These are phyloP conservation scores for Euphorbia celastroides DNA, from an alignment of 441 rosid genomes.

Conservation along the genomic window DNA sequence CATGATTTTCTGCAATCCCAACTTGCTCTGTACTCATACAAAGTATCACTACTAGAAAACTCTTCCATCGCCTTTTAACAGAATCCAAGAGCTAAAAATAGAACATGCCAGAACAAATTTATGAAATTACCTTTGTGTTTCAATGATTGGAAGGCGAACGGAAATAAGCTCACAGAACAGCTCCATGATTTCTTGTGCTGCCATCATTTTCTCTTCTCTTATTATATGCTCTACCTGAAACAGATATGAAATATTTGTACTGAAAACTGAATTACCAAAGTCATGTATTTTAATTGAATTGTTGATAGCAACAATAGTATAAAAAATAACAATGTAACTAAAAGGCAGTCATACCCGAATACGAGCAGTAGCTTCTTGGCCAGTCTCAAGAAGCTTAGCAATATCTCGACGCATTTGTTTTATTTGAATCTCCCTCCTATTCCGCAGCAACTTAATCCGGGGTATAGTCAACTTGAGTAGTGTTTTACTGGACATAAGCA, in stretches of 20 bases:
- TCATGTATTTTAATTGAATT: not conserved
- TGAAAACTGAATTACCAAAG: too few species aligned
- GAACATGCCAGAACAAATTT: not conserved
- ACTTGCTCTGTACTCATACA: not conserved
- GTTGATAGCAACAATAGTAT: too few species aligned
- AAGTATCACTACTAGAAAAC: conserved; percentile 2
- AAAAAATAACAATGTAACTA: not conserved
- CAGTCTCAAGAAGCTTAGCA: conserved; percentile 90
- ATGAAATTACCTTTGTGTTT: conserved; percentile 62
- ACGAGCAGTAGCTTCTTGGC: conserved; percentile 99
- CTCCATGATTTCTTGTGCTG: conserved; percentile 94
- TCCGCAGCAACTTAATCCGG: conserved; percentile 80
- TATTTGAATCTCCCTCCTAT: conserved; percentile 85
- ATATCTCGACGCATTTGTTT: conserved; percentile 92
- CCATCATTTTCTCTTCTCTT: conserved; percentile 98
- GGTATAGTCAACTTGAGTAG: conserved; percentile 83
- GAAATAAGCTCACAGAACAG: conserved; percentile 77
- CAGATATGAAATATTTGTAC: not conserved
- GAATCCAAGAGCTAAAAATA: not conserved
- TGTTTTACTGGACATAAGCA: conserved; percentile 62
- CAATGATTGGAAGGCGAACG: conserved; percentile 86
- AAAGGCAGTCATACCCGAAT: conserved; percentile 58
- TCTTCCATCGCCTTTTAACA: not conserved
- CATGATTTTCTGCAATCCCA: not conserved
- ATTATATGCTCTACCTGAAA: conserved; percentile 89